Conservation (phyloP, 768 basidiomycete species). For the Coprinopsis strossmayeri region DNA sequence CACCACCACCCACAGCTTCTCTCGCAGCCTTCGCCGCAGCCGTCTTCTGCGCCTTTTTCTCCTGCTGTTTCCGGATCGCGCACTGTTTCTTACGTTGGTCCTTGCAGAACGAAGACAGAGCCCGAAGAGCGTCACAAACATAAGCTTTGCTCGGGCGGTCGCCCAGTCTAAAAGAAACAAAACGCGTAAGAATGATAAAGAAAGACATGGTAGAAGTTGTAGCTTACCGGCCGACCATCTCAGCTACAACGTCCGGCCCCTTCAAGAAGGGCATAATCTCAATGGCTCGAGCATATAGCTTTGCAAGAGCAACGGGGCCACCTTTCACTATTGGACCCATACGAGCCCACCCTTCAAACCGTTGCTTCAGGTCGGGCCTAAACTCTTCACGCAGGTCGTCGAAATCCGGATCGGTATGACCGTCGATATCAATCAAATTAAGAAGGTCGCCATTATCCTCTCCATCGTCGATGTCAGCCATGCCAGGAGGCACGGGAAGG, state of each 20-base stretch:
- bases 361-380: slow-evolving; percentile 46
- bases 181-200: too few relatives aligned
- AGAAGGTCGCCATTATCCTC: slow-evolving; percentile 43
- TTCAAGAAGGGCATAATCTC: slow-evolving; percentile 54
- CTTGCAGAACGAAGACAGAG: slow-evolving; percentile 42
- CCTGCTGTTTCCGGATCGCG: slow-evolving; percentile 16
- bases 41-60: slow-evolving; percentile 4
- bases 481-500: slow-evolving; percentile 25
- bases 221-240: slow-evolving; percentile 48
- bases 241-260: slow-evolving; percentile 43
- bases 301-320: slow-evolving; percentile 27
- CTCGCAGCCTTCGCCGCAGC: neutral
- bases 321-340: slow-evolving; percentile 33
- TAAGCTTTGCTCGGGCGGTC: slow-evolving; percentile 50
- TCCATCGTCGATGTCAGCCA: slow-evolving; percentile 24
- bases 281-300: slow-evolving; percentile 37
- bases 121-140: slow-evolving; percentile 45
- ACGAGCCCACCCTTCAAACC: slow-evolving; percentile 53
- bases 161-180: slow-evolving; percentile 31
- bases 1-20: neutral
- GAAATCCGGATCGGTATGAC: slow-evolving; percentile 42
- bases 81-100: slow-evolving; percentile 37
- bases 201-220: neutral
- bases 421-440: slow-evolving; percentile 45
- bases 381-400: slow-evolving; percentile 59